phyloP scores from a whole-genome alignment of 1,139 yeast species.

The Kurtzmaniella quercitrusa region DNA sequence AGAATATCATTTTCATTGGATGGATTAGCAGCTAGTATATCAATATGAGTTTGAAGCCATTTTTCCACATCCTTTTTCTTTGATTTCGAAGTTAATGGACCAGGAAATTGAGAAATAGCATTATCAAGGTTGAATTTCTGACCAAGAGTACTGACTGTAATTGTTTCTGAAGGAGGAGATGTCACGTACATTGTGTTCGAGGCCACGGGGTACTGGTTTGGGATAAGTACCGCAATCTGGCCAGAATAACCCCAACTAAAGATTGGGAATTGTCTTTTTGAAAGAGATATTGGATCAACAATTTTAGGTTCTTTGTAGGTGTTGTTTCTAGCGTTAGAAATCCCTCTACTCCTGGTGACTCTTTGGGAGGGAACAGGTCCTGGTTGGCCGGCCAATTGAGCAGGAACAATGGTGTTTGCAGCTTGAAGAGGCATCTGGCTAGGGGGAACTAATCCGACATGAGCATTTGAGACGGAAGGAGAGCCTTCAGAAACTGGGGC shows the following conservation, averaged over 20 bases:
- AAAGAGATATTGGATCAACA: conserved; percentile 31
- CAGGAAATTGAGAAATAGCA: conserved; percentile 45
- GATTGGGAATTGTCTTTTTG: conserved; percentile 69
- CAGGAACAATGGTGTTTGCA: conserved; percentile 2
- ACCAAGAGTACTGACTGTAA: conserved; percentile 2
- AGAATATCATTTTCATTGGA: conserved; percentile 21
- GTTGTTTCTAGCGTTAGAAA: conserved; percentile 25
- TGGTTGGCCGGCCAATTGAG: background rate
- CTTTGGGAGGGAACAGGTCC: background rate
- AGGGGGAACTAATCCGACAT: conserved; percentile 4
- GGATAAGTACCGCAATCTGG: conserved; percentile 27
- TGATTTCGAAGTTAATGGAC: conserved; percentile 50
- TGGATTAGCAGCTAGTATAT: conserved; percentile 7
- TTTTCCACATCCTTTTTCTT: conserved; percentile 62
- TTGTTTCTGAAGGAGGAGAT: background rate
- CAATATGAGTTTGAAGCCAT: conserved; percentile 43
- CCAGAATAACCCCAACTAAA: conserved; percentile 62
- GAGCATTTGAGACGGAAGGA: conserved; percentile 1
- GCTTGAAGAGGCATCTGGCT: conserved; percentile 5
- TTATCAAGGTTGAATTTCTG: conserved; percentile 16
- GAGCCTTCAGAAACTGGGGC: conserved; percentile 26
- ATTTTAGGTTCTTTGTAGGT: conserved; percentile 23
- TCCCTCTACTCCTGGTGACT: conserved; percentile 14
- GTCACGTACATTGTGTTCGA: background rate
- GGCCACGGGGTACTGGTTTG: conserved; percentile 10